Conservation (phyloP, 768 basidiomycete species). For the Cyclocybe cylindracea region DNA sequence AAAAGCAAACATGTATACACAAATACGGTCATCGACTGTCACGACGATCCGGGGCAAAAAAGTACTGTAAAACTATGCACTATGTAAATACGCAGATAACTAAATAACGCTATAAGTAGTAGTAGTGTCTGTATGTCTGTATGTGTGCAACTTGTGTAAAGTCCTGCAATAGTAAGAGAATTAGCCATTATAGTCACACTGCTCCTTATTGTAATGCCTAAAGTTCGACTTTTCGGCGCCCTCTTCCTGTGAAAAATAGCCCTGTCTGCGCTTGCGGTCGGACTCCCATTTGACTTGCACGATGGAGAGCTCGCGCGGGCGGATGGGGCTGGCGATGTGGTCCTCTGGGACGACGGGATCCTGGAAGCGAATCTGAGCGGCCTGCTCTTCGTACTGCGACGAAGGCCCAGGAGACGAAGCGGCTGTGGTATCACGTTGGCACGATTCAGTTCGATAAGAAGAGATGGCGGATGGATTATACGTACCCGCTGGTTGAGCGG, state of each 20-base stretch:
- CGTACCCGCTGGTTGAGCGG: no score
- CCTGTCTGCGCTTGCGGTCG: constrained; percentile 32
- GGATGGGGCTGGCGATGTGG: constrained; percentile 1
- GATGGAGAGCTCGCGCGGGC: constrained; percentile 11
- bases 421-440: background rate
- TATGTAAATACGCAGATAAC: no score
- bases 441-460: background rate
- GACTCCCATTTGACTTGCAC: constrained; percentile 32
- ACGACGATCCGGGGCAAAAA: no score
- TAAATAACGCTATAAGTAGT: background rate
- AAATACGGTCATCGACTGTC: no score
- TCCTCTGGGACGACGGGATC: constrained; percentile 10
- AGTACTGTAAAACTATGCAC: no score
- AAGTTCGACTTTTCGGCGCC: constrained; percentile 31
- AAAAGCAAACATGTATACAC: no score
- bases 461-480: no score
- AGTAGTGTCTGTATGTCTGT: background rate
- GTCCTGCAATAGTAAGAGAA: background rate
- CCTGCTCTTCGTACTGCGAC: background rate
- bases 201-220: constrained; percentile 30
- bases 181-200: constrained; percentile 22
- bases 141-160: background rate
- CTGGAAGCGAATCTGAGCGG: constrained; percentile 14
- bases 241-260: constrained; percentile 27
- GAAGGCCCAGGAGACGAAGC: background rate